phyloP scores from a whole-genome alignment of 305 asterid genomes.

The Galium porrigens region DNA sequence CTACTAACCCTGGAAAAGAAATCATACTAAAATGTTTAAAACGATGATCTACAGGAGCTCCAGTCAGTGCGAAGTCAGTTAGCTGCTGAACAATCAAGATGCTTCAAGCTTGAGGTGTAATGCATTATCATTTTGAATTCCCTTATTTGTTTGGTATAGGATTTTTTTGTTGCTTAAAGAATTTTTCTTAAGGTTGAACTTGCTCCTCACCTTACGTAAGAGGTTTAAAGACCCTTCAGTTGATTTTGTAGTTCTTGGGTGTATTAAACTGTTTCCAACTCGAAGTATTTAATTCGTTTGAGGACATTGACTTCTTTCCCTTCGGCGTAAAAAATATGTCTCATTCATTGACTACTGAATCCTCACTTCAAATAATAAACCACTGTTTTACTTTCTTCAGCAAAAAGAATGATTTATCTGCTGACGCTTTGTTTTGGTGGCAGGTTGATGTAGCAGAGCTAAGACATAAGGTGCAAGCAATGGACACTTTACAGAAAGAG shows the following conservation, averaged over 20 bases:
- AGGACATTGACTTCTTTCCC: too few species aligned
- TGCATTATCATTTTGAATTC: neutral
- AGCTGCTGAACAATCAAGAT: constrained; percentile 90
- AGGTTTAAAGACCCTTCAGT: neutral
- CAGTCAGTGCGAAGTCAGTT: constrained; percentile 90
- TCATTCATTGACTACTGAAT: neutral
- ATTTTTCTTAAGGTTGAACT: neutral
- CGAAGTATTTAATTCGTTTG: neutral
- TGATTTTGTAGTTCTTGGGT: neutral
- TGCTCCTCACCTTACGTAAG: neutral
- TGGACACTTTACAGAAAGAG: constrained; percentile 77
- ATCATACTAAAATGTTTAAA: neutral
- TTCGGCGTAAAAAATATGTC: neutral
- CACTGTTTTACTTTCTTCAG: neutral
- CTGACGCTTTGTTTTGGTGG: constrained; percentile 20
- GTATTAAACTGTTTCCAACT: neutral
- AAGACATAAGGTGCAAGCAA: constrained; percentile 72
- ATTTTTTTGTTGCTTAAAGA: neutral
- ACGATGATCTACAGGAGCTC: constrained; percentile 53
- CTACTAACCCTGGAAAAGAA: neutral
- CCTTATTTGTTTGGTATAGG: neutral
- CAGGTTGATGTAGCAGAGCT: constrained; percentile 97
- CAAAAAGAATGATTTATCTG: constrained; percentile 1
- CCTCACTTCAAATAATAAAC: neutral
- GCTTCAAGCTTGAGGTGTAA: constrained; percentile 98